A percentile compares a stretch with the other conserved stretches of the same genome.
Conservation (phyloP, 352 stramenopile species). For the Peronospora farinosa region DNA sequence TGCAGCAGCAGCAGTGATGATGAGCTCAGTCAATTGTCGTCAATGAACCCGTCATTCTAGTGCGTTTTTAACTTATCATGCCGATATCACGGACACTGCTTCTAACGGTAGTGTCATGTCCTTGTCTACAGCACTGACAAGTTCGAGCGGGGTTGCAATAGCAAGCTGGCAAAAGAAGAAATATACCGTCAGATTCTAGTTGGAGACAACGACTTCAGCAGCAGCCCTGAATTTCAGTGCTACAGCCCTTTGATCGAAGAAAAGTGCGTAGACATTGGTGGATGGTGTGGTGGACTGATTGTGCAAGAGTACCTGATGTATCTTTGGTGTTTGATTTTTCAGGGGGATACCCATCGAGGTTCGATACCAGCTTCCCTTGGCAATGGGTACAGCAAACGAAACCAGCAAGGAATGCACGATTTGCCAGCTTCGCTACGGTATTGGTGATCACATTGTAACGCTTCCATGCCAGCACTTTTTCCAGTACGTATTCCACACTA, state of each 20-base stretch:
- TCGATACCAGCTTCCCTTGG: constrained; percentile 75
- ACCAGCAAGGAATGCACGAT: constrained; percentile 83
- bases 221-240: constrained; percentile 60
- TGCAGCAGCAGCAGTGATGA: constrained; percentile 72
- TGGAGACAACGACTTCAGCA: constrained; percentile 48
- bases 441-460: constrained; percentile 79
- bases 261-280: constrained; percentile 35
- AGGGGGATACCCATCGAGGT: constrained; percentile 73
- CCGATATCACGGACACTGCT: neutral
- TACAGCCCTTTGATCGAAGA: constrained; percentile 73
- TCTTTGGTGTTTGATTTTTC: neutral
- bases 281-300: neutral
- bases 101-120: constrained; percentile 5
- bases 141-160: constrained; percentile 34
- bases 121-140: constrained; percentile 31
- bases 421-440: constrained; percentile 77
- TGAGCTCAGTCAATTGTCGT: constrained; percentile 66
- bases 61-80: constrained; percentile 18
- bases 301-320: constrained; percentile 2
- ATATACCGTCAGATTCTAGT: constrained; percentile 58
- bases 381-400: constrained; percentile 70
- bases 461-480: constrained; percentile 84
- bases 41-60: constrained; percentile 60
- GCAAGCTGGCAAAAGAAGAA: constrained; percentile 56
- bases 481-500: constrained; percentile 45